These are phyloP conservation scores for Gautieria morchelliformis DNA, from an alignment of 768 basidiomycete species.

Conservation along the genomic window DNA sequence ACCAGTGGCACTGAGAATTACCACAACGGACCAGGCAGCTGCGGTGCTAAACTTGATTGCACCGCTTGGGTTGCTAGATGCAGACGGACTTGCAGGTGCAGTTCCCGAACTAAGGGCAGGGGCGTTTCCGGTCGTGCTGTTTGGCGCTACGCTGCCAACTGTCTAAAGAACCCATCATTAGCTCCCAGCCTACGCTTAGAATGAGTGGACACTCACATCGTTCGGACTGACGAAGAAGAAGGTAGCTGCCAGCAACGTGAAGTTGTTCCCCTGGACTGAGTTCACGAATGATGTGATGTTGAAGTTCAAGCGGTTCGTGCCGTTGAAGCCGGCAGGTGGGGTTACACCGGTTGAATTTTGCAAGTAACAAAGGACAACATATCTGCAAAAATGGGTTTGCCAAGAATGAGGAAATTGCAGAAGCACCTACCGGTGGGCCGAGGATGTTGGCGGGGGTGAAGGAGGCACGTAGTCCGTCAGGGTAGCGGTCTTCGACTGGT, in stretches of 20 bases:
- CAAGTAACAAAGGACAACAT: slow-evolving; percentile 2
- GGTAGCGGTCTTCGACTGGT: background rate
- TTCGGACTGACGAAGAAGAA: slow-evolving; percentile 4
- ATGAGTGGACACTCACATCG: background rate
- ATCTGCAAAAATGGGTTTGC: background rate
- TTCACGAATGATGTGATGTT: slow-evolving; percentile 2
- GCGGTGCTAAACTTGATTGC: background rate
- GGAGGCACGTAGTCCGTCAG: background rate
- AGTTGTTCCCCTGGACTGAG: background rate
- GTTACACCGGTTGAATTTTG: background rate
- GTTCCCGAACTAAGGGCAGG: background rate
- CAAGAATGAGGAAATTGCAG: background rate
- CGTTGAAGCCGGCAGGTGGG: background rate
- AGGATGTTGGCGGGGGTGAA: background rate
- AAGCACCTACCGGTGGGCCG: slow-evolving; percentile 1
- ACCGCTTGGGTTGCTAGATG: background rate
- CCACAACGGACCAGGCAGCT: background rate
- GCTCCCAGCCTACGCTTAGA: background rate
- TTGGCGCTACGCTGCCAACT: background rate
- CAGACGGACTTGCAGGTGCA: background rate
- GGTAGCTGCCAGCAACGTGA: slow-evolving; percentile 3
- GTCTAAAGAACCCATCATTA: background rate
- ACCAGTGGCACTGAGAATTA: background rate
- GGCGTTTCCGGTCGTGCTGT: background rate
- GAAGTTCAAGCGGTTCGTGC: background rate